Percentiles rank a stretch among this genome's conserved stretches.
Conservation (phyloP, 257 asterid genomes). For the Fraxinus americana region DNA sequence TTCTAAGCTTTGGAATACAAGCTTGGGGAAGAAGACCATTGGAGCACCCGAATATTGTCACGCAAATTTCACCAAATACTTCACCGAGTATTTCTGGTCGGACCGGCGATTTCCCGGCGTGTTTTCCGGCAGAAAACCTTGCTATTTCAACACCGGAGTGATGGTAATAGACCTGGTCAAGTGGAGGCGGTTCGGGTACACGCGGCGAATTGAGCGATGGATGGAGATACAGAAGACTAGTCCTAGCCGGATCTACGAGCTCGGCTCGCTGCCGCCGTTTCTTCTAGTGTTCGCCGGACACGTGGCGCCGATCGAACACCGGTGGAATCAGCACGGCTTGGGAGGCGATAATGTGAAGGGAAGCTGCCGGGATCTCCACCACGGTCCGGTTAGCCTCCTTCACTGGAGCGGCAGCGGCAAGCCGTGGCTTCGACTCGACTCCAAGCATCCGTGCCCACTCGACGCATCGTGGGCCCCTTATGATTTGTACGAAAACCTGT, state of each 20-base stretch:
- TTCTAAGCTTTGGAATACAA: constrained; percentile 29
- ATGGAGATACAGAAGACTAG: constrained; percentile 29
- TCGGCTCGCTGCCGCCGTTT: constrained; percentile 29
- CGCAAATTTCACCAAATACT: constrained; percentile 25
- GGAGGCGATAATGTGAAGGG: constrained; percentile 34
- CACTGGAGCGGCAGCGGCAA: constrained; percentile 41
- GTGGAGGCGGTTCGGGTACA: constrained; percentile 30
- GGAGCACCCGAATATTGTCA: constrained; percentile 31
- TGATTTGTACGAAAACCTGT: constrained; percentile 23
- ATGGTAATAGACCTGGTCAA: constrained; percentile 26
- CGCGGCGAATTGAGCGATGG: constrained; percentile 28
- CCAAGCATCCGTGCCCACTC: constrained; percentile 29
- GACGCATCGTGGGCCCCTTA: constrained; percentile 35
- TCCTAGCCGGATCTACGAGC: constrained; percentile 25
- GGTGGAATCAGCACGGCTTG: constrained; percentile 38
- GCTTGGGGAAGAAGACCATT: constrained; percentile 26
- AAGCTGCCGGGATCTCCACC: constrained; percentile 32
- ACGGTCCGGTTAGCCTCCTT: constrained; percentile 32
- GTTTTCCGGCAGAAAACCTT: constrained; percentile 23
- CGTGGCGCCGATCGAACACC: constrained; percentile 32
- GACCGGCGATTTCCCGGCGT: constrained; percentile 20
- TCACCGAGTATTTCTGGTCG: constrained; percentile 25
- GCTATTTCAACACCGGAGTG: constrained; percentile 29
- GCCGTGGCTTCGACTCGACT: constrained; percentile 33
- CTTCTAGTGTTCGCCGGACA: constrained; percentile 31